Evolutionary conservation across 2,329 filamentous ascomycete species (phyloP).

Genomic region (Penicillium sp.): DNA sequence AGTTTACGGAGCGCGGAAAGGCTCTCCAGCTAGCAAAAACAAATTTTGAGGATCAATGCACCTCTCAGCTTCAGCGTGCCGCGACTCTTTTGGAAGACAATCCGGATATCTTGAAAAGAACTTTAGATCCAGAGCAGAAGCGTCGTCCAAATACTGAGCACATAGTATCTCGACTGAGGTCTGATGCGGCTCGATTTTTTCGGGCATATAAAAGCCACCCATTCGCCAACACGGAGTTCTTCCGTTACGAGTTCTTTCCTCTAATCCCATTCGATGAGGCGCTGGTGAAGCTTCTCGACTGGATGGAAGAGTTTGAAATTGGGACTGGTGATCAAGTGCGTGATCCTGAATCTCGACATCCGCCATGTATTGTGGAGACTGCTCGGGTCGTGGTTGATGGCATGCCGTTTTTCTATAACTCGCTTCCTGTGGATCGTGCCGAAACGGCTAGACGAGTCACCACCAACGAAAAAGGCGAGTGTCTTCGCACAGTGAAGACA

Average conservation of each 20-base stretch:
- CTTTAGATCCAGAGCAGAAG: constrained; percentile 15
- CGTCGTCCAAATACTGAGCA: constrained; percentile 15
- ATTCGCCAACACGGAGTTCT: constrained; percentile 3
- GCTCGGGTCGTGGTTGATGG: constrained; percentile 5
- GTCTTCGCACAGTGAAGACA: neutral
- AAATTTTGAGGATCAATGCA: neutral
- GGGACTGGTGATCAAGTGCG: neutral
- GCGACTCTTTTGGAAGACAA: constrained; percentile 22
- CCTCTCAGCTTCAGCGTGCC: constrained; percentile 10
- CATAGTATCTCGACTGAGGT: constrained; percentile 6
- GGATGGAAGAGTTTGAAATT: constrained; percentile 8
- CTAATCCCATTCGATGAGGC: constrained; percentile 15
- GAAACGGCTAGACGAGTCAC: too few species aligned
- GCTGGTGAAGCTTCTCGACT: constrained; percentile 5
- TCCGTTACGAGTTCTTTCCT: constrained; percentile 10
- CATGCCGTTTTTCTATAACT: constrained; percentile 1
- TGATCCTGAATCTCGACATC: neutral
- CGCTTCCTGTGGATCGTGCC: neutral
- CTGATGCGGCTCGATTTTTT: neutral
- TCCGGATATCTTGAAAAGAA: constrained; percentile 22
- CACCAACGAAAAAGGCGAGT: too few species aligned
- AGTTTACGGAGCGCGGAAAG: constrained; percentile 1
- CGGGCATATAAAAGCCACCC: neutral
- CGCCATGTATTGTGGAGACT: constrained; percentile 1
- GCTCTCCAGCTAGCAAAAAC: constrained; percentile 8